Base-by-base conservation (phyloP, 805 yeast genomes). In the Saturnispora sekii region DNA sequence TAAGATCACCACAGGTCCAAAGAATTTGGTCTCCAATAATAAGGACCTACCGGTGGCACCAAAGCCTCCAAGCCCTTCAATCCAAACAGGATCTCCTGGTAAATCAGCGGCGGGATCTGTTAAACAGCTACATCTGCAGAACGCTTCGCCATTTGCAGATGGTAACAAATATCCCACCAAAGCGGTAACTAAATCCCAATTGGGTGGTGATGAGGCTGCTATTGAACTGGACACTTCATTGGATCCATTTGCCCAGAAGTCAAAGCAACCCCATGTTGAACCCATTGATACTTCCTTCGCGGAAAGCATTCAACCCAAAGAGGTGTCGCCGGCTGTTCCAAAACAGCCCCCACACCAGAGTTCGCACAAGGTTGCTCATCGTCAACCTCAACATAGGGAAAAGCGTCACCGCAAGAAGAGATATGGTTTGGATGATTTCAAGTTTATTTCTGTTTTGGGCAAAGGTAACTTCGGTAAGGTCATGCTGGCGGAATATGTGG, bases 381-480 rank as follows among this genome's bases (percentile, higher is more conserved):
- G 39, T 15, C 56, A 43, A n/a, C 56, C 45, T 21, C 59, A 41
- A 32, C 56, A 47, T 37, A 62, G 54, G 38, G 57, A 67, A 66
- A 54, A 53, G 36, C 63, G 67, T 45, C 65, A 62, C 43, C 72
- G 69, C 53, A 78, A 86, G 53, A 77, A 83, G 56, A 82, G 80
- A 62, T 78, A 89, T 45, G 97, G 98, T 0, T 72, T 93, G 46
- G 97, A 93, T 62, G 97, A 93, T 64, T 93, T 93, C 72, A 83
- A 86, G 54, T 84, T 93, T 58, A 66, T 93, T 53, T 95, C 97
- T 9, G 98, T 93, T 9, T 73, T 93, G 47, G 99, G 99, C 56
- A 93, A 89, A 62, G 99, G 99, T 67, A 93, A 93, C 63, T 93
- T 93, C 62, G 99, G 99, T 65, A 93, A 93, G 61, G 98, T 93